phyloP scores from a whole-genome alignment of 2,329 filamentous ascomycete genomes.

The Colletotrichum sp. region DNA sequence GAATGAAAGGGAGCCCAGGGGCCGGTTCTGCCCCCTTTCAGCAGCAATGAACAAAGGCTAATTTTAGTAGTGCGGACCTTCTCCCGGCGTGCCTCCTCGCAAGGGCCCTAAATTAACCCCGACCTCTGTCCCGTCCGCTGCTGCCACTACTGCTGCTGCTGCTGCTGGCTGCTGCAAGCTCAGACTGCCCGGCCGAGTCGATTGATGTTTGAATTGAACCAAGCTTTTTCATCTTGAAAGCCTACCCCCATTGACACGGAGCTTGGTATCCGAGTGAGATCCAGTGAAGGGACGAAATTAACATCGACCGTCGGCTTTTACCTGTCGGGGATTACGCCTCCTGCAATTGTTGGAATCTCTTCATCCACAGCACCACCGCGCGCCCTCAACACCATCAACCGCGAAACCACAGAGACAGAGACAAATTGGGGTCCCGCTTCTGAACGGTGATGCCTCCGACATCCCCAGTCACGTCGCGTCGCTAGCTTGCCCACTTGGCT shows the following conservation, averaged over 20 bases:
- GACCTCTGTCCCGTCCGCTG: not conserved
- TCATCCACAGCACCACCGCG: not conserved
- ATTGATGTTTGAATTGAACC: constrained; percentile 2
- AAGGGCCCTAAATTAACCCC: not conserved
- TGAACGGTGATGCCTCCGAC: not conserved
- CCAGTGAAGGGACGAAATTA: not conserved
- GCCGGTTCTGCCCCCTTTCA: not conserved
- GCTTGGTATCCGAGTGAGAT: not conserved
- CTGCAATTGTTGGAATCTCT: not conserved
- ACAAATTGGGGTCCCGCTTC: not conserved
- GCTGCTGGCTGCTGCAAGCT: not conserved
- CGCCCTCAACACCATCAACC: not conserved
- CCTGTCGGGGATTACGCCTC: not conserved
- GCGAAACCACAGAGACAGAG: not conserved
- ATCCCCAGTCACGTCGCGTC: constrained; percentile 1
- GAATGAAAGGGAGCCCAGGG: not conserved
- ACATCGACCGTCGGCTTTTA: not conserved
- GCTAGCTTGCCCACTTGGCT: not conserved
- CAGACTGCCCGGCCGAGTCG: not conserved
- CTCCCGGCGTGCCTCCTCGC: not conserved
- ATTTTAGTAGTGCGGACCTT: constrained; percentile 3
- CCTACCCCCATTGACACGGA: not conserved
- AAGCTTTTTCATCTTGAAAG: constrained; percentile 6
- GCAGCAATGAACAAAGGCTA: not conserved
- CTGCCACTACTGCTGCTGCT: not conserved